Evolutionary conservation across 495 filamentous ascomycete genomes (phyloP).

Genomic region (Talaromyces stipitatus): DNA sequence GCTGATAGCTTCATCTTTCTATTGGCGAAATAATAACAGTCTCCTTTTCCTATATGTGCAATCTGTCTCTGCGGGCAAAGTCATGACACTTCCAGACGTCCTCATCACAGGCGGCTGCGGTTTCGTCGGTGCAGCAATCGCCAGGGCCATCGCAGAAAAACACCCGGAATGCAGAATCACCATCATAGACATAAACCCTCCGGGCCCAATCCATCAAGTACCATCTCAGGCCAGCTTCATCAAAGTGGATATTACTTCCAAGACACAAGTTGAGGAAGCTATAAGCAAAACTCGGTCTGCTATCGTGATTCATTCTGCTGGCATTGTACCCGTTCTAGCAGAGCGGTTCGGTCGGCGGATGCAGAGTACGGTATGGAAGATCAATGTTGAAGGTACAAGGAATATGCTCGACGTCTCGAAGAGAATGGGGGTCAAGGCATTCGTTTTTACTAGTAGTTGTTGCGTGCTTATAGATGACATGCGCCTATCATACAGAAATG

Average conservation of each 20-base stretch:
- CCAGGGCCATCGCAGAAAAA: conserved; percentile 32
- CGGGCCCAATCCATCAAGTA: conserved; percentile 21
- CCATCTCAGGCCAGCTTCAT: conserved; percentile 23
- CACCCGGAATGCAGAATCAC: conserved; percentile 35
- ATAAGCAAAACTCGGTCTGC: conserved; percentile 27
- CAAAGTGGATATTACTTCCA: conserved; percentile 31
- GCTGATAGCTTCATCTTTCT: not conserved
- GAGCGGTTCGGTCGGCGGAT: conserved; percentile 33
- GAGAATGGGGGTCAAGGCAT: conserved; percentile 39
- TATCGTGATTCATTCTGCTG: conserved; percentile 39
- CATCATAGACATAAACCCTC: conserved; percentile 32
- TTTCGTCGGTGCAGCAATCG: conserved; percentile 40
- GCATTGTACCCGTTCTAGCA: conserved; percentile 32
- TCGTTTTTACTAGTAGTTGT: conserved; percentile 52
- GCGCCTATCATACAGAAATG: conserved; percentile 41
- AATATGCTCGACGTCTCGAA: conserved; percentile 48
- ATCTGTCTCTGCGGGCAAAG: not conserved
- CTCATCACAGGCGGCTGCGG: conserved; percentile 50
- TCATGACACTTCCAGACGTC: conserved; percentile 20
- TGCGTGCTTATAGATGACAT: conserved; percentile 50
- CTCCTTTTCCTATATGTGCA: not conserved
- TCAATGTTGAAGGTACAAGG: conserved; percentile 53
- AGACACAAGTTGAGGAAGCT: conserved; percentile 18
- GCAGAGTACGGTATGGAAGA: conserved; percentile 28
- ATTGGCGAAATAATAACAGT: too few species aligned